phyloP scores from a whole-genome alignment of 352 stramenopile genomes.

The Stephanocyclus meneghinianus region DNA sequence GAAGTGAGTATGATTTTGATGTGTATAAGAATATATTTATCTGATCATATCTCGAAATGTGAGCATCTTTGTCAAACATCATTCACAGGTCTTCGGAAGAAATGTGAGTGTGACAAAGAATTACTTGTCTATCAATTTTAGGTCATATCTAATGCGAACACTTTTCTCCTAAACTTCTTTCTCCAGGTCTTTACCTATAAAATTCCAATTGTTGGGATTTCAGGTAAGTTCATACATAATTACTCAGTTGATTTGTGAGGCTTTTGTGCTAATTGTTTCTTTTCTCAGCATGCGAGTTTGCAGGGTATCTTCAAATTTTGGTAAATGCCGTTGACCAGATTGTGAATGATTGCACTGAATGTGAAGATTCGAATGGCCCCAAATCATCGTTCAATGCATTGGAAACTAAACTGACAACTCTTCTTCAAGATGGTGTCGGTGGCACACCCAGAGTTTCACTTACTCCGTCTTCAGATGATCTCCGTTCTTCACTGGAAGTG shows the following conservation, averaged over 20 bases:
- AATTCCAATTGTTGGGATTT: constrained; percentile 9
- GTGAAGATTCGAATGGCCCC: background rate
- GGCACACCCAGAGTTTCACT: constrained; percentile 34
- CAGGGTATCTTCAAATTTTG: constrained; percentile 20
- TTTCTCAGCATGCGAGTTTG: constrained; percentile 10
- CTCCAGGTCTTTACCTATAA: background rate
- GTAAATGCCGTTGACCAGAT: constrained; percentile 22
- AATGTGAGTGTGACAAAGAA: background rate
- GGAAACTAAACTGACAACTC: constrained; percentile 29
- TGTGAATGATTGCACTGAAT: constrained; percentile 18
- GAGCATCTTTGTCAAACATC: background rate
- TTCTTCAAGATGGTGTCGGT: constrained; percentile 45
- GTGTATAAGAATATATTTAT: background rate
- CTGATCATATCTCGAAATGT: background rate
- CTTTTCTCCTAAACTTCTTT: background rate
- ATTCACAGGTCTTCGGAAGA: background rate
- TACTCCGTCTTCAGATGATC: constrained; percentile 15
- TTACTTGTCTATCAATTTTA: background rate
- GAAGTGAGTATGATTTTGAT: background rate
- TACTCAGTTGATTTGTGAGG: too few species aligned
- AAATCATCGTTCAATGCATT: constrained; percentile 23
- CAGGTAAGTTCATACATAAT: background rate
- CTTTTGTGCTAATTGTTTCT: too few species aligned
- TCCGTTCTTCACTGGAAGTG: constrained; percentile 30
- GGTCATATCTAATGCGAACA: background rate